Base-by-base conservation (phyloP, 805 yeast genomes). In the Millerozyma acaciae region DNA sequence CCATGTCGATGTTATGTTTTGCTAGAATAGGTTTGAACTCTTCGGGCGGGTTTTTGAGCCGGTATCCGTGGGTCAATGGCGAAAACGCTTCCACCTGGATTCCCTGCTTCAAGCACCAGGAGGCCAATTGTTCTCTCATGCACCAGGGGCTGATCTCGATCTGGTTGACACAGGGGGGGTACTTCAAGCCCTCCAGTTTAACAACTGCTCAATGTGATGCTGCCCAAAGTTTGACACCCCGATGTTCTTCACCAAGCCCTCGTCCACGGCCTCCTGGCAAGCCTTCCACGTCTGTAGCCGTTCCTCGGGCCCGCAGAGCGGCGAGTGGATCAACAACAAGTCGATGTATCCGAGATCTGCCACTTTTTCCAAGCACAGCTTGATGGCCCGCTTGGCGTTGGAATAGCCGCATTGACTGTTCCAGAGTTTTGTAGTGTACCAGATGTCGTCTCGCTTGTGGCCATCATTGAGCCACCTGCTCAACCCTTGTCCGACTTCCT, bases 341-440 rank as follows among this genome's bases (percentile, higher is more conserved):
- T 86, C 95, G 40, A 85, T 82, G 49, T 84, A 84, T n/a, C 67
- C 73, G 30, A 84, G 55, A 10, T 48, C 55, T 26, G 70, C 60
- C 5, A 79, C 83, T 30, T 68, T 62, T 4, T 55, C 55, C 26
- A 82, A 49, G 40, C 85, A 77, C 13, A 62, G 68, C 22, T 65
- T 59, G 37, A 85, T 77, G 10, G 86, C 90, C 4, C 36, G 37
- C 34, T 70, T 70, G 10, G 93, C 80, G 14, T 64, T 59, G 0
- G 57, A 52, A 48, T 80, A 78, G 0, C 85, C 84, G 39, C 75
- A 75, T 41, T 77, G 75, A 27, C 68, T 65, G 45, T 80, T 76
- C 90, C 90, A 82, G 14, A 84, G 50, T 50, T 85, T 85, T 4
- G 93, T 79, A 7, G 87, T 79, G 56, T 82, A 43, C 41, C 57